Percentiles rank a stretch among this genome's conserved stretches.
Conservation (phyloP, 495 filamentous ascomycete genomes). For the Tricharina praecox region DNA sequence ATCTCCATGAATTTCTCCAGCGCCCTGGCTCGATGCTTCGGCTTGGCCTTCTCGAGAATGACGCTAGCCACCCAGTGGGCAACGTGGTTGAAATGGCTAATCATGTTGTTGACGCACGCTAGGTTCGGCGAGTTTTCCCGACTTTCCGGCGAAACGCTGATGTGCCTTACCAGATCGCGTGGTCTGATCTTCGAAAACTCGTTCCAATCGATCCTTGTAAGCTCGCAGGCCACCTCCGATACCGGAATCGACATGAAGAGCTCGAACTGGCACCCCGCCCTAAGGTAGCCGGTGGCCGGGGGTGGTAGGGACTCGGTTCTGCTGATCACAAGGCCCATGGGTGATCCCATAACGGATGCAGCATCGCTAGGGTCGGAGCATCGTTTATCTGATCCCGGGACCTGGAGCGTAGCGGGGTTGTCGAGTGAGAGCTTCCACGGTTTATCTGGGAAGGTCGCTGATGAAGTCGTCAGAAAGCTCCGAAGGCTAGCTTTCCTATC, state of each 20-base stretch:
- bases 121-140: conserved; percentile 66
- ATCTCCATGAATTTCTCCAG: conserved; percentile 89
- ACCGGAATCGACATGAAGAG: conserved; percentile 25
- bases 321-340: conserved; percentile 2
- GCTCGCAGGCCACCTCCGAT: conserved; percentile 70
- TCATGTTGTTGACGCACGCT: conserved; percentile 80
- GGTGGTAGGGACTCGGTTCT: conserved; percentile 2
- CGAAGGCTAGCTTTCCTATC: conserved; percentile 29
- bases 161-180: conserved; percentile 80
- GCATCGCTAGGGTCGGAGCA: background rate
- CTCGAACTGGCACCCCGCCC: conserved; percentile 17
- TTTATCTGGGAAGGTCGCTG: conserved; percentile 16
- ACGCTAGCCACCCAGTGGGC: conserved; percentile 83
- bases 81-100: conserved; percentile 88
- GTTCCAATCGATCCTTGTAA: conserved; percentile 92
- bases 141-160: conserved; percentile 51
- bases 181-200: conserved; percentile 95
- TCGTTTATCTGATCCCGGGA: background rate
- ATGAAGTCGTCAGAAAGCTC: conserved; percentile 30
- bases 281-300: background rate
- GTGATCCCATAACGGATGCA: background rate
- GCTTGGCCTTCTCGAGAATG: conserved; percentile 82
- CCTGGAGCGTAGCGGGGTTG: background rate
- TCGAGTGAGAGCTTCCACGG: background rate
- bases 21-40: conserved; percentile 78